These are phyloP conservation scores for Primulina eburnea DNA, from an alignment of 257 asterid genomes.

Conservation along the genomic window DNA sequence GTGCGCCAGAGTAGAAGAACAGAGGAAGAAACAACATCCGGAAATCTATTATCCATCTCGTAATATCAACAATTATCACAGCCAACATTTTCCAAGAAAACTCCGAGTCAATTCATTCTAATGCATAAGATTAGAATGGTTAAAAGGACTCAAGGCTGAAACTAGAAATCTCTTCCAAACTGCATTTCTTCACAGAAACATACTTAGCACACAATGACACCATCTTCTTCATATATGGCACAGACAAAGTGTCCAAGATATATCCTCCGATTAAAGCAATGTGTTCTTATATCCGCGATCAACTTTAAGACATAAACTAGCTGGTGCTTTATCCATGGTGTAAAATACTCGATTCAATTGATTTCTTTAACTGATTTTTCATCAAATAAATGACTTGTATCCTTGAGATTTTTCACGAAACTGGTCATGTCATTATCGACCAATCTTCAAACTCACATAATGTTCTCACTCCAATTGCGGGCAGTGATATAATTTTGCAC, in stretches of 20 bases:
- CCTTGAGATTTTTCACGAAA: neutral
- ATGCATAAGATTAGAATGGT: neutral
- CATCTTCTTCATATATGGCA: too few species aligned
- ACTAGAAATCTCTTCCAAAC: neutral
- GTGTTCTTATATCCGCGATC: neutral
- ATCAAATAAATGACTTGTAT: too few species aligned
- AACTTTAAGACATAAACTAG: neutral
- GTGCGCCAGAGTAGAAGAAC: neutral
- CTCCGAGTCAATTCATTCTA: neutral
- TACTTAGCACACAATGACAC: neutral
- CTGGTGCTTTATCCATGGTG: neutral
- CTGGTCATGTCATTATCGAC: neutral
- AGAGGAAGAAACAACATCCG: constrained; percentile 4
- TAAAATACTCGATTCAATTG: neutral
- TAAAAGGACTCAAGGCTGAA: neutral
- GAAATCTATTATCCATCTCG: constrained; percentile 1
- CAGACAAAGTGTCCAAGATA: neutral
- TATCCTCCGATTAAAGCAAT: neutral
- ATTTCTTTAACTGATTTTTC: neutral
- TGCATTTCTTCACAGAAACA: neutral
- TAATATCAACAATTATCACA: neutral
- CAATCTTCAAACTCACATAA: neutral
- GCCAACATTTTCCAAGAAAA: neutral
- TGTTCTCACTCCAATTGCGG: neutral
- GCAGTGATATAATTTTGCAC: neutral